Percentiles rank a stretch among this genome's conserved stretches.
These are phyloP conservation scores for Colletotrichum tamarilloi DNA, from an alignment of 2,329 filamentous ascomycete species.

Conservation along the genomic window DNA sequence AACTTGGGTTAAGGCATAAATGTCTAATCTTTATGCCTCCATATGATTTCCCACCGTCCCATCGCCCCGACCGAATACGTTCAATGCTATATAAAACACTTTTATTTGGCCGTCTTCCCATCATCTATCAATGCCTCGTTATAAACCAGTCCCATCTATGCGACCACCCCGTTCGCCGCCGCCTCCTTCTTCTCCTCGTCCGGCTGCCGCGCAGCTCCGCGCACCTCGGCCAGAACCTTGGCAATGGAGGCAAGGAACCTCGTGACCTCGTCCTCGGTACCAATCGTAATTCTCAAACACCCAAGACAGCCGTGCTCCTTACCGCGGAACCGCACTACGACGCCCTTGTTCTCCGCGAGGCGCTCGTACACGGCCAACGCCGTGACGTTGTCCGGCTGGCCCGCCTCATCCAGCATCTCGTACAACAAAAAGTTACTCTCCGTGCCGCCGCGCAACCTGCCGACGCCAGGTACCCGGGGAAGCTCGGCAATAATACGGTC, in stretches of 20 bases:
- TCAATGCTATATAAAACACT: neutral
- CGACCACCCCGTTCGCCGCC: constrained; percentile 49
- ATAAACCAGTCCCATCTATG: constrained; percentile 40
- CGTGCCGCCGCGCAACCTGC: constrained; percentile 81
- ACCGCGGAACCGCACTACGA: constrained; percentile 93
- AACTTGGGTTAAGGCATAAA: neutral
- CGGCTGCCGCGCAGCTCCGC: constrained; percentile 41
- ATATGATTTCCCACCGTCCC: neutral
- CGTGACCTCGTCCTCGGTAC: constrained; percentile 87
- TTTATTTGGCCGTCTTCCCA: neutral
- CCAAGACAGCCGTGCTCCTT: constrained; percentile 92
- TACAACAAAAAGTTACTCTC: constrained; percentile 92
- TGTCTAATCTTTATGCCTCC: neutral
- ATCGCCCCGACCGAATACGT: neutral
- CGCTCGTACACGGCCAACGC: constrained; percentile 86
- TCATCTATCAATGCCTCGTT: constrained; percentile 19
- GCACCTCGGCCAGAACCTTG: constrained; percentile 58
- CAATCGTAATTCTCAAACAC: constrained; percentile 91
- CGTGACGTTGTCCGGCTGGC: constrained; percentile 80
- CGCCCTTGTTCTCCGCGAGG: constrained; percentile 86
- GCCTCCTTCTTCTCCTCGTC: constrained; percentile 50
- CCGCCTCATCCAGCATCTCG: constrained; percentile 81
- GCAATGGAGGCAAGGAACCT: constrained; percentile 78
- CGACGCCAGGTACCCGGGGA: constrained; percentile 80
- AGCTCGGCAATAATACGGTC: constrained; percentile 80